Conservation (phyloP, 306 rosid species). For the Macrotyloma uniflorum region DNA sequence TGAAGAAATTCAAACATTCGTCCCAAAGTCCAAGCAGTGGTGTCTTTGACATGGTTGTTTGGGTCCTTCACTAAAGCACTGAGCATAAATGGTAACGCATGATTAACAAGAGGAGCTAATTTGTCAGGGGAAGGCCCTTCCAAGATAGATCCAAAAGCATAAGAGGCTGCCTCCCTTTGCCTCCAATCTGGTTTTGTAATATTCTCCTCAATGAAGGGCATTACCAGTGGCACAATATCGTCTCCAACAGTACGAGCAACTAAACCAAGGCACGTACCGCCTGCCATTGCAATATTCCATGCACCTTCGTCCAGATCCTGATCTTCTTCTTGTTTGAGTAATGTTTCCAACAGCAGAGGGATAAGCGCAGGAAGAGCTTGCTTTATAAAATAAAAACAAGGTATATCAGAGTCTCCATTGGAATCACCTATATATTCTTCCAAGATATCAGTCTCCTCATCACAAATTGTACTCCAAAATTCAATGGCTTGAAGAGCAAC, state of each 20-base stretch:
- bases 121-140: slow-evolving; percentile 90
- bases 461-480: slow-evolving; percentile 95
- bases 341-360: slow-evolving; percentile 86
- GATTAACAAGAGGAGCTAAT: slow-evolving; percentile 71
- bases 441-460: slow-evolving; percentile 85
- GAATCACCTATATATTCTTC: slow-evolving; percentile 73
- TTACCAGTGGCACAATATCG: slow-evolving; percentile 78
- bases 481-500: slow-evolving; percentile 97
- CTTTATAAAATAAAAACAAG: slow-evolving; percentile 86
- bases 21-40: slow-evolving; percentile 95
- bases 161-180: slow-evolving; percentile 91
- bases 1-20: slow-evolving; percentile 93
- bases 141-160: slow-evolving; percentile 94
- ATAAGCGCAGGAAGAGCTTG: slow-evolving; percentile 90
- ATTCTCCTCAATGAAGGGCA: slow-evolving; percentile 91
- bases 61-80: slow-evolving; percentile 75
- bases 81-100: slow-evolving; percentile 77
- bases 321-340: slow-evolving; percentile 95
- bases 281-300: slow-evolving; percentile 98
- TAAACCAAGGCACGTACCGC: slow-evolving; percentile 91
- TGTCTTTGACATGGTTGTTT: slow-evolving; percentile 90
- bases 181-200: slow-evolving; percentile 90
- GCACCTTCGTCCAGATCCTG: slow-evolving; percentile 98
- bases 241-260: slow-evolving; percentile 93
- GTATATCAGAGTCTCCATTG: slow-evolving; percentile 69